Percentiles rank a stretch among this genome's conserved stretches.
Evolutionary conservation across 1,284 basidiomycete genomes (phyloP).

Genomic region (Malassezia japonica): DNA sequence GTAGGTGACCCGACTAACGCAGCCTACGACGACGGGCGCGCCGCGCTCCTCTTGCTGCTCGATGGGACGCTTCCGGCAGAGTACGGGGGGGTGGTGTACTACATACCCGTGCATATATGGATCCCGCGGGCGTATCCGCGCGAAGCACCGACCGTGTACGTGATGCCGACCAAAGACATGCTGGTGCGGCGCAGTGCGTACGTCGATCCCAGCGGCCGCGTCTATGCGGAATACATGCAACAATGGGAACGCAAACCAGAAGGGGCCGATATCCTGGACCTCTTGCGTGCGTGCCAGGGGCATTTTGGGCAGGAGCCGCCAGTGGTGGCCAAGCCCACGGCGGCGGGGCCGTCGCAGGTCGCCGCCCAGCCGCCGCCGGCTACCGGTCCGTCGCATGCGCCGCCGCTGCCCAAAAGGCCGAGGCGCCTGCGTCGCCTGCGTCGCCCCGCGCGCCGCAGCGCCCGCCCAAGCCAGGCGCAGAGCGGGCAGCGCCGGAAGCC

Average conservation of each 20-base stretch:
- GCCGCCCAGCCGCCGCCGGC: constrained; percentile 22
- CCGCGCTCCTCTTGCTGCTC: constrained; percentile 76
- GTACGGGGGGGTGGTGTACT: constrained; percentile 69
- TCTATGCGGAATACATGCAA: constrained; percentile 60
- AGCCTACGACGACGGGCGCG: constrained; percentile 90
- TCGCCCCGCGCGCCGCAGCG: background rate
- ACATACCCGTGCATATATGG: constrained; percentile 89
- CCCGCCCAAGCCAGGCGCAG: background rate
- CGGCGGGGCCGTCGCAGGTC: constrained; percentile 25
- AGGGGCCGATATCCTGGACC: constrained; percentile 50
- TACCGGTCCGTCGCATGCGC: constrained; percentile 1
- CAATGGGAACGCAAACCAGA: constrained; percentile 60
- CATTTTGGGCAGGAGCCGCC: constrained; percentile 78
- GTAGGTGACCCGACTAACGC: constrained; percentile 21
- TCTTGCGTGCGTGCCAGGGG: constrained; percentile 65
- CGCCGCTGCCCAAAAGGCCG: background rate
- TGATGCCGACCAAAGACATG: constrained; percentile 87
- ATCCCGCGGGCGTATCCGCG: constrained; percentile 47
- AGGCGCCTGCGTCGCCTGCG: background rate
- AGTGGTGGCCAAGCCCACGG: constrained; percentile 64
- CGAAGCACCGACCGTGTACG: constrained; percentile 76
- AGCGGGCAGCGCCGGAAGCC: background rate
- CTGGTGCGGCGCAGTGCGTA: constrained; percentile 66
- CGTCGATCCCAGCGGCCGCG: constrained; percentile 74
- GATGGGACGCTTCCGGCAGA: constrained; percentile 83